phyloP scores from a whole-genome alignment of 768 basidiomycete genomes.

The Lactifluus piperatus region DNA sequence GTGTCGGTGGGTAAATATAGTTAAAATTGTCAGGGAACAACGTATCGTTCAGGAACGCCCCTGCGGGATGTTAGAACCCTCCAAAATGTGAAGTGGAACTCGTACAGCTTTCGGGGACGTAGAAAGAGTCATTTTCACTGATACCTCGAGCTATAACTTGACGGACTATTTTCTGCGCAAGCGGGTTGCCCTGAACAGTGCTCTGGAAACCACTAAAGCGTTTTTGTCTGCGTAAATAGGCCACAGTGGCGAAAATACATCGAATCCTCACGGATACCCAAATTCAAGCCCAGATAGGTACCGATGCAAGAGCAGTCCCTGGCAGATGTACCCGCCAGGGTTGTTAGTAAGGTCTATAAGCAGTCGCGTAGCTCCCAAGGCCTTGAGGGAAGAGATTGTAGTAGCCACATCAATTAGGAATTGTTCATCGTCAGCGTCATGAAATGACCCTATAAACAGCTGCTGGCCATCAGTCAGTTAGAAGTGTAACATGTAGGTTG shows the following conservation, averaged over 20 bases:
- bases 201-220: constrained; percentile 47
- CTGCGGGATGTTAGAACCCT: constrained; percentile 7
- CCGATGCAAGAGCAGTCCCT: constrained; percentile 53
- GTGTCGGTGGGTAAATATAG: constrained; percentile 26
- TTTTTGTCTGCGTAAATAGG: not conserved
- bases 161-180: constrained; percentile 51
- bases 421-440: constrained; percentile 27
- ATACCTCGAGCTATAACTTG: constrained; percentile 42
- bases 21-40: constrained; percentile 24
- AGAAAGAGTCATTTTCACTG: constrained; percentile 33
- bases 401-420: constrained; percentile 47
- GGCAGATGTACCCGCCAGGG: constrained; percentile 51
- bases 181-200: constrained; percentile 41
- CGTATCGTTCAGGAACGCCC: constrained; percentile 30
- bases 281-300: constrained; percentile 46
- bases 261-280: constrained; percentile 42
- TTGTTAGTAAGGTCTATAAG: constrained; percentile 58
- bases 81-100: not conserved
- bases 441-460: constrained; percentile 60
- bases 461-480: constrained; percentile 21
- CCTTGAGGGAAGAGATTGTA: constrained; percentile 38
- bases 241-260: not conserved
- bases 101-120: constrained; percentile 47
- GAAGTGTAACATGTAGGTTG: not conserved
- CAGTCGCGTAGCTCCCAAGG: constrained; percentile 40